These are phyloP conservation scores for Metarhizium brunneum DNA, from an alignment of 2,329 filamentous ascomycete genomes.

Conservation along the genomic window DNA sequence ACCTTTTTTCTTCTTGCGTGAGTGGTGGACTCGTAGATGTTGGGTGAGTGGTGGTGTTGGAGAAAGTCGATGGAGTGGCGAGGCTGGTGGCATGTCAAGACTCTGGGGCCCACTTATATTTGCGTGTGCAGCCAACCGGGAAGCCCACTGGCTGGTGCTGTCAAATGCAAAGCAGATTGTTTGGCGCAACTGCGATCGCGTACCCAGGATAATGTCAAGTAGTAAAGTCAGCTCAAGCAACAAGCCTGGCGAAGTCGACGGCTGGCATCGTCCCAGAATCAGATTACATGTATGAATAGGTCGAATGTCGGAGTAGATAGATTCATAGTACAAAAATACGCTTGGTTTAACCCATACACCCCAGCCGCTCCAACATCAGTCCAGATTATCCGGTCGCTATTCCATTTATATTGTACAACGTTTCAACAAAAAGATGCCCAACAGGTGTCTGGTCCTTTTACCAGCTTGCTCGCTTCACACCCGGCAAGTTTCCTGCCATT, in stretches of 20 bases:
- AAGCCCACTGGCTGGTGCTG: too few relatives aligned
- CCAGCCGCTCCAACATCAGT: too few relatives aligned
- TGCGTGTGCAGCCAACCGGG: too few relatives aligned
- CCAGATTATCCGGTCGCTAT: not conserved
- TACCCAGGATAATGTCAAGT: too few relatives aligned
- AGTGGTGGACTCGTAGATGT: not conserved
- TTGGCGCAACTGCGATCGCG: too few relatives aligned
- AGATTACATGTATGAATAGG: too few relatives aligned
- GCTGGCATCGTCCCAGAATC: too few relatives aligned
- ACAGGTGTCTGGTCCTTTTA: slow-evolving; percentile 33
- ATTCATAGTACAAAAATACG: not conserved
- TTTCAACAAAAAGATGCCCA: not conserved
- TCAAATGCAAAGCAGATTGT: too few relatives aligned
- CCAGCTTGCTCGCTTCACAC: slow-evolving; percentile 96
- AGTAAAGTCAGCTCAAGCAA: too few relatives aligned
- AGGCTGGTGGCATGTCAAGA: not conserved
- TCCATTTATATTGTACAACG: not conserved
- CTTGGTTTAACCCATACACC: not conserved
- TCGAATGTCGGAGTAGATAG: too few relatives aligned
- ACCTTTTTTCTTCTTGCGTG: slow-evolving; percentile 9
- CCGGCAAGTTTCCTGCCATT: slow-evolving; percentile 73
- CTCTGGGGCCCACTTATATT: slow-evolving; percentile 1
- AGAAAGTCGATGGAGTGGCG: not conserved
- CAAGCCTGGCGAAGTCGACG: too few relatives aligned
- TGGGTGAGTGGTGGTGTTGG: not conserved